Conservation (phyloP, 2,329 filamentous ascomycete species). For the Aspergillus caelatus region DNA sequence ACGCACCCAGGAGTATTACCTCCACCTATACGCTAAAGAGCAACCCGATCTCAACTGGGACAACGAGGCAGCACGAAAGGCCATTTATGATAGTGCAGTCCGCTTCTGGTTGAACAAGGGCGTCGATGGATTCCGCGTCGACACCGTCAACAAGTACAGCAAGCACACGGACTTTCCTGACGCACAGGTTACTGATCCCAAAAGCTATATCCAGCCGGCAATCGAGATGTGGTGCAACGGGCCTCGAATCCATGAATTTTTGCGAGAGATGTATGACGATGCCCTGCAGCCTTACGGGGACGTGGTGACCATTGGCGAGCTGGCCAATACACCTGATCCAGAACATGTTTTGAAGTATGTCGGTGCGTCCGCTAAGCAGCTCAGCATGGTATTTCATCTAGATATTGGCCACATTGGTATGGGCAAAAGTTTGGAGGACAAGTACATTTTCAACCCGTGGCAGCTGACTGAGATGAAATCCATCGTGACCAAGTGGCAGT, state of each 20-base stretch:
- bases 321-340: slow-evolving; percentile 64
- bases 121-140: slow-evolving; percentile 70
- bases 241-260: slow-evolving; percentile 68
- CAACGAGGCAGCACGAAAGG: slow-evolving; percentile 62
- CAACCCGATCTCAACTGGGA: slow-evolving; percentile 84
- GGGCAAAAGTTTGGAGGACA: slow-evolving; percentile 50
- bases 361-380: slow-evolving; percentile 58
- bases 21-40: slow-evolving; percentile 70
- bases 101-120: slow-evolving; percentile 74
- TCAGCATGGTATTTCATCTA: slow-evolving; percentile 68
- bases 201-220: slow-evolving; percentile 54
- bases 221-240: slow-evolving; percentile 66
- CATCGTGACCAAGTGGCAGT: slow-evolving; percentile 55
- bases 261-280: slow-evolving; percentile 66
- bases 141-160: slow-evolving; percentile 68
- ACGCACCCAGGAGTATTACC: slow-evolving; percentile 69
- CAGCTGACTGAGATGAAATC: slow-evolving; percentile 54
- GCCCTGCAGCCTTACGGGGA: slow-evolving; percentile 60
- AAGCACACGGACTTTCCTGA: slow-evolving; percentile 53
- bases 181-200: slow-evolving; percentile 56
- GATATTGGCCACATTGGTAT: slow-evolving; percentile 54
- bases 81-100: slow-evolving; percentile 69
- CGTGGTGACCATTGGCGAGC: slow-evolving; percentile 71
- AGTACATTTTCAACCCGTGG: slow-evolving; percentile 49
- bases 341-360: slow-evolving; percentile 63